Evolutionary conservation across 306 rosid genomes (phyloP).

Genomic region (Biancaea sappan): DNA sequence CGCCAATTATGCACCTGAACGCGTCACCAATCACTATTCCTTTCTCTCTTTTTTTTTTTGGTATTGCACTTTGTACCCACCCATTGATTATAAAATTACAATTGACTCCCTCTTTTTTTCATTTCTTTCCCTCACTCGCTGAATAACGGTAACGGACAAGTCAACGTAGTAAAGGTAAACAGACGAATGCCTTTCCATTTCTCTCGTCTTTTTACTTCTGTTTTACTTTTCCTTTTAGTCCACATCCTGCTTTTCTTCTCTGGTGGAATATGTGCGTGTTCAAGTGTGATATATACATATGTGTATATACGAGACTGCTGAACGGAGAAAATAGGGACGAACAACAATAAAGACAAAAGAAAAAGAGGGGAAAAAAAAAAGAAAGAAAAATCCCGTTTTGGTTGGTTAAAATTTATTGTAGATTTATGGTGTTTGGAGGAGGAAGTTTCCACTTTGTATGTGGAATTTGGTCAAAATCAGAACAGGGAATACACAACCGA

Average conservation of each 20-base stretch:
- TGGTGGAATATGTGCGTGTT: not conserved
- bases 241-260: not conserved
- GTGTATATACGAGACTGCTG: too few relatives aligned
- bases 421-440: not conserved
- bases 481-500: not conserved
- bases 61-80: not conserved
- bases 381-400: not conserved
- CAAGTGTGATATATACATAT: not conserved
- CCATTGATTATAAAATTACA: not conserved
- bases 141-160: not conserved
- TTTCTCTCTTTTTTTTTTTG: too few relatives aligned
- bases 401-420: not conserved
- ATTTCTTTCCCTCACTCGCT: not conserved
- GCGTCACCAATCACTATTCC: not conserved
- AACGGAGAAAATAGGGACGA: too few relatives aligned
- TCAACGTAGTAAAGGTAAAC: not conserved
- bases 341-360: too few relatives aligned
- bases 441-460: not conserved
- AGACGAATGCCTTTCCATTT: not conserved
- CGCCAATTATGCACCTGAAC: conserved; percentile 14
- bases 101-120: not conserved
- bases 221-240: not conserved
- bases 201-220: not conserved
- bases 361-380: too few relatives aligned
- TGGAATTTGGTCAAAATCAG: not conserved